Evolutionary conservation across 2,329 filamentous ascomycete genomes (phyloP), one percentile per base, ranked within the genome.

Genomic region (Dactylellina drechsleri): DNA sequence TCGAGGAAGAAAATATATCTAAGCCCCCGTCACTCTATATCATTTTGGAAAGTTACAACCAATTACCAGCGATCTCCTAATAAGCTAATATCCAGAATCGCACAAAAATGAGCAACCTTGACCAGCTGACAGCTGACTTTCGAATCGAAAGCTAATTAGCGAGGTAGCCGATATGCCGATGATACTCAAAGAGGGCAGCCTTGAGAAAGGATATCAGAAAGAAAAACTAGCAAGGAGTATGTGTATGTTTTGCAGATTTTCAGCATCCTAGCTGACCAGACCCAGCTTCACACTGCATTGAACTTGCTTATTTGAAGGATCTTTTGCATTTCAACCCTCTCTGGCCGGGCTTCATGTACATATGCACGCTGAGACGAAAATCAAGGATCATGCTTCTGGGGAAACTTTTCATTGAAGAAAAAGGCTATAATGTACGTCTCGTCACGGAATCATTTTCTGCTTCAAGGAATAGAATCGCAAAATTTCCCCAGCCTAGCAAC

Each of bases 361-460:
- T 71, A 57, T 71, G 58, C 49, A 56, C 66, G 52, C 66, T 62
- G 56, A 52, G 28, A 71, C 66, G 43, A 64, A 43, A 4, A 12
- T 26, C 66, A 70, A 62, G 66, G 66, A 71, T 71, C 59, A 71
- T 58, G 66, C 66, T 54, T 71, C 16, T 58, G 59, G 66, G 53
- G 64, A 71, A 43, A 28, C 47, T 45, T n/a, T 15, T 15, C 54
- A 6, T 16, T 2, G 43, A 47, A 47, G 13, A 15, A 49, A 70
- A 70, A 60, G 56, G 66, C 57, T 47, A 57, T 61, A 62, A 20
- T 70, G 57, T 57, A 70, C 40, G 49, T 70, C 66, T 62, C 66
- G 66, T 70, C 66, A 70, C 66, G 66, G 66, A 67, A 36, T 36
- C 10, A 36, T 36, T 36, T 7, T 36, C 31, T 53, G 16, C 18